A percentile compares a stretch with the other conserved stretches of the same genome.
phyloP scores from a whole-genome alignment of 140 eudicot species.

The Bidens hawaiensis region DNA sequence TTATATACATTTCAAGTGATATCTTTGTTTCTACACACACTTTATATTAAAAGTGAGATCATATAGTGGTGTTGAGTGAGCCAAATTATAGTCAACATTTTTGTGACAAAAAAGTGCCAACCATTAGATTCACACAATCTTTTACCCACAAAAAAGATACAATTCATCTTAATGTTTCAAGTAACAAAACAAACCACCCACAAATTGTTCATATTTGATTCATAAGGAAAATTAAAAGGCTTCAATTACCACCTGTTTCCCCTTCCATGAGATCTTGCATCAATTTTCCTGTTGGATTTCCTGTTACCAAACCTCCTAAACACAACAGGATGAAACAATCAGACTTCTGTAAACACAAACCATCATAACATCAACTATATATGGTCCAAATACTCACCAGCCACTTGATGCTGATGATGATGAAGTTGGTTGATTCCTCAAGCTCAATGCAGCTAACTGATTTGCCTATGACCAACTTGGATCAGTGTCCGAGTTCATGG shows the following conservation, averaged over 20 bases:
- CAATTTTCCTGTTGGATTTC: conserved; percentile 6
- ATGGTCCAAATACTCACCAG: conserved; percentile 20
- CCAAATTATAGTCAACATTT: not conserved
- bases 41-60: not conserved
- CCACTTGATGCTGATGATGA: conserved; percentile 16
- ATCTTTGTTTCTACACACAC: not conserved
- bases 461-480: conserved; percentile 28
- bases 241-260: conserved; percentile 19
- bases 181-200: not conserved
- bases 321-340: conserved; percentile 4
- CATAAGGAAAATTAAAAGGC: not conserved
- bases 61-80: not conserved
- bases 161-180: not conserved
- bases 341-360: not conserved
- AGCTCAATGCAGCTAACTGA: conserved; percentile 25
- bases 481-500: conserved; percentile 30
- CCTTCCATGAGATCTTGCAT: conserved; percentile 23
- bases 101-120: not conserved
- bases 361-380: not conserved
- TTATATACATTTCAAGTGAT: not conserved
- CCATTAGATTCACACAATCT: not conserved
- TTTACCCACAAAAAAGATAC: conserved; percentile 1
- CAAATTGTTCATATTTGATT: not conserved
- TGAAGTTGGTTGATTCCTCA: conserved; percentile 11
- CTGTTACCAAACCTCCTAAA: conserved; percentile 18